Conservation (phyloP, 2,329 filamentous ascomycete species). For the Botryotinia narcissicola region DNA sequence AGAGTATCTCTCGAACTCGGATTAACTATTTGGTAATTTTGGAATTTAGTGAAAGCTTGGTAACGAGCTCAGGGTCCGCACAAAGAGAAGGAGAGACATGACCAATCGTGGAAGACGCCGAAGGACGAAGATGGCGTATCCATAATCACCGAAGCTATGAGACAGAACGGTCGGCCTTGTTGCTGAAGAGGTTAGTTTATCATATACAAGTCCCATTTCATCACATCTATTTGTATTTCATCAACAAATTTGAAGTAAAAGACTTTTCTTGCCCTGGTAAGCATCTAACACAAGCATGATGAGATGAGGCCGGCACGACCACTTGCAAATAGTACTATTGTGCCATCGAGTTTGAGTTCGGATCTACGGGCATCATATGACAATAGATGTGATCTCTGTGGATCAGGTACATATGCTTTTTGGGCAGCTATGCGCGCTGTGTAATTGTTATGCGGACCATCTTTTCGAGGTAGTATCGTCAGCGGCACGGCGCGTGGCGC, state of each 20-base stretch:
- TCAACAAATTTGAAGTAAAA: conserved; percentile 1
- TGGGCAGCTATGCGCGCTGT: conserved; percentile 35
- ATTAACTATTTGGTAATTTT: neutral
- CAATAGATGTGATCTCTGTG: conserved; percentile 20
- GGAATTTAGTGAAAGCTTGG: neutral
- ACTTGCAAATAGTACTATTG: conserved; percentile 4
- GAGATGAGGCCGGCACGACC: neutral
- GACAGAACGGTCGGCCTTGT: conserved; percentile 12
- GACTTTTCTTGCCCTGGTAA: conserved; percentile 2
- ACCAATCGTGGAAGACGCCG: conserved; percentile 11
- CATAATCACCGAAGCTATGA: conserved; percentile 14
- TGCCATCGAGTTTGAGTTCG: conserved; percentile 8
- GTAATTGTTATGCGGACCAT: conserved; percentile 23
- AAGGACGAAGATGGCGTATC: conserved; percentile 18
- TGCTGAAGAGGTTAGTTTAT: conserved; percentile 7
- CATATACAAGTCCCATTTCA: neutral
- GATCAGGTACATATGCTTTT: conserved; percentile 34
- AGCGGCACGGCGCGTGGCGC: conserved; percentile 30
- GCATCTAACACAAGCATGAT: conserved; percentile 5
- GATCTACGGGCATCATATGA: conserved; percentile 18
- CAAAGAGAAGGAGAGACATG: conserved; percentile 10
- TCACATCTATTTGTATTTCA: conserved; percentile 17
- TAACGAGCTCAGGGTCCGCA: conserved; percentile 9
- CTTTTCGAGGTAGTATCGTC: conserved; percentile 27
- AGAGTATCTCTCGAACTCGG: neutral